A percentile compares a stretch with the other conserved stretches of the same genome.
These are phyloP conservation scores for Sporothrix phasma DNA, from an alignment of 2,329 filamentous ascomycete genomes.

Conservation along the genomic window DNA sequence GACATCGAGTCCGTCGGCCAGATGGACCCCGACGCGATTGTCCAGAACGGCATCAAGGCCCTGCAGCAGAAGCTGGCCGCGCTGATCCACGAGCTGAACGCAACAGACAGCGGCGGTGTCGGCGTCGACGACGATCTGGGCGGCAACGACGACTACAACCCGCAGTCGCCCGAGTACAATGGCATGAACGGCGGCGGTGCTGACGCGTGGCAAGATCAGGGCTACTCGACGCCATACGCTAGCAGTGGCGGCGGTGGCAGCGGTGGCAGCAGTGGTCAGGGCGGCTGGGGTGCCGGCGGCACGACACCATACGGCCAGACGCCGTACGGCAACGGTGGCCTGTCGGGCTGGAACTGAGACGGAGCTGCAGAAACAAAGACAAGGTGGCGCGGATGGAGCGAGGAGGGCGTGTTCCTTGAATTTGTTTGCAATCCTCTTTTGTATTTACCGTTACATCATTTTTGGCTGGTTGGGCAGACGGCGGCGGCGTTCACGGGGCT, in stretches of 20 bases:
- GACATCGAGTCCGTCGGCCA: slow-evolving; percentile 85
- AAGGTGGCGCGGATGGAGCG: background rate
- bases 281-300: slow-evolving; percentile 52
- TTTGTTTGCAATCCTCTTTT: slow-evolving; percentile 1
- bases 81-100: slow-evolving; percentile 47
- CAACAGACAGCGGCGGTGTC: slow-evolving; percentile 32
- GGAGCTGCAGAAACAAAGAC: background rate
- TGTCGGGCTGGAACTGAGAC: slow-evolving; percentile 38
- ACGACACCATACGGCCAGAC: slow-evolving; percentile 37
- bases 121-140: slow-evolving; percentile 36
- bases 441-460: background rate
- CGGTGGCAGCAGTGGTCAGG: slow-evolving; percentile 47
- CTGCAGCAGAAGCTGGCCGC: slow-evolving; percentile 83
- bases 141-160: slow-evolving; percentile 40
- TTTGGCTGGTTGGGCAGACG: slow-evolving; percentile 1
- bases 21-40: slow-evolving; percentile 79
- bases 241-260: slow-evolving; percentile 38
- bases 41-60: slow-evolving; percentile 78
- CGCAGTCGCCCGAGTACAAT: slow-evolving; percentile 57
- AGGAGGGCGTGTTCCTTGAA: background rate
- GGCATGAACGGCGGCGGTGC: slow-evolving; percentile 36
- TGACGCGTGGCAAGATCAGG: slow-evolving; percentile 48
- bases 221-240: slow-evolving; percentile 60
- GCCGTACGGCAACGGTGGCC: slow-evolving; percentile 41
- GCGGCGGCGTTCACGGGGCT: slow-evolving; percentile 8